Percentiles rank a stretch among this genome's conserved stretches.
phyloP scores from a whole-genome alignment of 192 early-diverging fungal genomes.

The Gonapodya sp. region DNA sequence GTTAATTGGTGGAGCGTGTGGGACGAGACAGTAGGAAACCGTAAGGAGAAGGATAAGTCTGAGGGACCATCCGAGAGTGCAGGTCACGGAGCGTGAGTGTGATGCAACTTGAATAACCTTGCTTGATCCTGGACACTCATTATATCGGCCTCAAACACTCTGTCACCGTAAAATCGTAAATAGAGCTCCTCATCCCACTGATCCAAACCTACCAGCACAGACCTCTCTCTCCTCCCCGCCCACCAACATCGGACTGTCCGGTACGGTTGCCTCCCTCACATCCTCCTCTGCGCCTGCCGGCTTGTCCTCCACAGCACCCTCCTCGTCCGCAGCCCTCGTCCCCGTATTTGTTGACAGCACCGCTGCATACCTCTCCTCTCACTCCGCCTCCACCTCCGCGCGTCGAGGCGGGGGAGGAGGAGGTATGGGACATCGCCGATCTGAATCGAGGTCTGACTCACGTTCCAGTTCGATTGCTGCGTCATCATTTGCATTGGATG shows the following conservation, averaged over 20 bases:
- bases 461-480: not conserved
- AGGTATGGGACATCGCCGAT: too few relatives aligned
- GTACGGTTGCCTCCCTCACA: not conserved
- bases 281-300: not conserved
- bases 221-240: not conserved
- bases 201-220: not conserved
- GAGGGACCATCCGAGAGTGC: not conserved
- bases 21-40: not conserved
- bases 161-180: too few relatives aligned
- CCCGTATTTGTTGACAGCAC: not conserved
- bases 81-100: not conserved
- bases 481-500: not conserved
- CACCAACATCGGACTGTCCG: not conserved
- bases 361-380: not conserved
- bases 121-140: not conserved
- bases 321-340: not conserved
- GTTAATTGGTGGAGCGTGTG: not conserved
- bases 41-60: conserved; percentile 4
- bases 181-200: too few relatives aligned
- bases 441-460: not conserved
- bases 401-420: not conserved
- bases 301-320: conserved; percentile 5
- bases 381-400: not conserved
- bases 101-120: too few relatives aligned
- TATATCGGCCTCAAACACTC: too few relatives aligned